Conservation (phyloP, 2,329 filamentous ascomycete genomes). For the Hypoxylon sp. region DNA sequence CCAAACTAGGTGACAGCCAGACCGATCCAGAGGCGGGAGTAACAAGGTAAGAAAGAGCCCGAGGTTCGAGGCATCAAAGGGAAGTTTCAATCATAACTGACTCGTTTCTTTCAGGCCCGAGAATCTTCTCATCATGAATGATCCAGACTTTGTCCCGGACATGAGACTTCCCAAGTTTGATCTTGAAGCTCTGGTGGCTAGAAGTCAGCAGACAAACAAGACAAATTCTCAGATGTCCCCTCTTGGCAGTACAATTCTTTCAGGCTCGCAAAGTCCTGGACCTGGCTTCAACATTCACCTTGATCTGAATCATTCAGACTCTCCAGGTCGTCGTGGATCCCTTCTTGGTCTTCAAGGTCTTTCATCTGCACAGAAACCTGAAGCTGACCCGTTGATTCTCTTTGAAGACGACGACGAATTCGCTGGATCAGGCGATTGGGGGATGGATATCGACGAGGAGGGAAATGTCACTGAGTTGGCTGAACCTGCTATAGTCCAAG, state of each 20-base stretch:
- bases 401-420: conserved; percentile 60
- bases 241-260: conserved; percentile 41
- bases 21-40: conserved; percentile 81
- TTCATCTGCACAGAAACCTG: conserved; percentile 52
- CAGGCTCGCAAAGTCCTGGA: conserved; percentile 41
- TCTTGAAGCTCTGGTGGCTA: conserved; percentile 60
- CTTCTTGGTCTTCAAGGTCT: conserved; percentile 50
- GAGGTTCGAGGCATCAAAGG: conserved; percentile 28
- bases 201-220: conserved; percentile 50
- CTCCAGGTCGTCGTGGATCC: conserved; percentile 41
- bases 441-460: conserved; percentile 66
- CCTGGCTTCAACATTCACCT: conserved; percentile 47
- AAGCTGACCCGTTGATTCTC: conserved; percentile 53
- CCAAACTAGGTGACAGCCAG: conserved; percentile 68
- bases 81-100: conserved; percentile 9
- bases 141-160: conserved; percentile 83
- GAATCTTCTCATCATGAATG: conserved; percentile 83
- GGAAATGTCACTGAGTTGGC: conserved; percentile 63
- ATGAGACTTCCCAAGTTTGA: conserved; percentile 73
- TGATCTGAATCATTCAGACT: conserved; percentile 48
- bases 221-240: conserved; percentile 53
- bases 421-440: conserved; percentile 58
- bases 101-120: conserved; percentile 70
- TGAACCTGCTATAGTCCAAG: conserved; percentile 54
- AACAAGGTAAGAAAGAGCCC: conserved; percentile 72